Conservation (phyloP, 2,329 filamentous ascomycete genomes). For the Fusarium mundagurra region DNA sequence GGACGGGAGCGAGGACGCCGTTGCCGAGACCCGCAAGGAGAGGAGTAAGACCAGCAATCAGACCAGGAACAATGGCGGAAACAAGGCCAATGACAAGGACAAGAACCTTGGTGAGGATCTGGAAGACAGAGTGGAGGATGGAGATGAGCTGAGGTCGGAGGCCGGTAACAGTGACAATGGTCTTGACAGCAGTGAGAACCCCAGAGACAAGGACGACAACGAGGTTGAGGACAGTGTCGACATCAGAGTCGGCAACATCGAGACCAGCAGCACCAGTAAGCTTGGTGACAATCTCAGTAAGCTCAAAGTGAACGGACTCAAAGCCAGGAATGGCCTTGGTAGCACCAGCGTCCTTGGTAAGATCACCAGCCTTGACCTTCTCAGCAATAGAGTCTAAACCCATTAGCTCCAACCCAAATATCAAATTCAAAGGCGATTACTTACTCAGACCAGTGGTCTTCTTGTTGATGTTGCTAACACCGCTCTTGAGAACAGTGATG, state of each 20-base stretch:
- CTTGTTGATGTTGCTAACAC: conserved; percentile 2
- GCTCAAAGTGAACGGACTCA: conserved; percentile 30
- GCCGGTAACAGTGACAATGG: conserved; percentile 37
- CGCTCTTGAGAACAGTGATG: conserved; percentile 8
- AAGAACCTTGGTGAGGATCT: conserved; percentile 41
- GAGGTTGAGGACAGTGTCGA: conserved; percentile 38
- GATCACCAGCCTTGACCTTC: conserved; percentile 33
- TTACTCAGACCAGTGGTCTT: conserved; percentile 17
- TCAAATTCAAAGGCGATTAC: not conserved
- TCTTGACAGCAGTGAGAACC: conserved; percentile 39
- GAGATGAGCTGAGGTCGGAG: conserved; percentile 39
- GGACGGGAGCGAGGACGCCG: conserved; percentile 41
- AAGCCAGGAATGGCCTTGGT: conserved; percentile 24
- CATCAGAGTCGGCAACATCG: conserved; percentile 33
- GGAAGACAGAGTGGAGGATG: conserved; percentile 43
- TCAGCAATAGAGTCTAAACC: conserved; percentile 22
- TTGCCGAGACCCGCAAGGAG: conserved; percentile 41
- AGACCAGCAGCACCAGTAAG: conserved; percentile 37
- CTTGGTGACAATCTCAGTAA: conserved; percentile 39
- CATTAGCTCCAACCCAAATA: not conserved
- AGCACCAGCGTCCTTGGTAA: conserved; percentile 36
- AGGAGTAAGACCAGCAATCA: conserved; percentile 40
- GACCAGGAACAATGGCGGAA: conserved; percentile 36
- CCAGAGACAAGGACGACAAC: conserved; percentile 32
- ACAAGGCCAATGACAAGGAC: conserved; percentile 38